phyloP scores from a whole-genome alignment of 768 basidiomycete genomes.

The Serendipita sp. region DNA sequence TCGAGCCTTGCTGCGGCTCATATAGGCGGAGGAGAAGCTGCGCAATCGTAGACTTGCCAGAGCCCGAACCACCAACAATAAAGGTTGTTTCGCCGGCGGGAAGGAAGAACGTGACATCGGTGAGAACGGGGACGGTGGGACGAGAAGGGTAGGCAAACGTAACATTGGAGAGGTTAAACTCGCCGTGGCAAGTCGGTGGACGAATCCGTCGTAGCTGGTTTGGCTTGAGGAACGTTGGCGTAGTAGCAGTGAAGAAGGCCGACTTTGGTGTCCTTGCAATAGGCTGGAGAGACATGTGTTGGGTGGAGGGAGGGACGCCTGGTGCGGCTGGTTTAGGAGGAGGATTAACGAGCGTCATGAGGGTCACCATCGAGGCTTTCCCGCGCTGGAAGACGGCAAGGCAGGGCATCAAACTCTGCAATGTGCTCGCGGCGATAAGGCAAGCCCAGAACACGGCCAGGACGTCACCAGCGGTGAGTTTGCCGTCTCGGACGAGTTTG shows the following conservation, averaged over 20 bases:
- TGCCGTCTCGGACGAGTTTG: constrained; percentile 69
- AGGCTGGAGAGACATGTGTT: not conserved
- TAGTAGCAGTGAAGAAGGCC: not conserved
- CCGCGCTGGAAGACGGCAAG: constrained; percentile 65
- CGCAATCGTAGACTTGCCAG: constrained; percentile 60
- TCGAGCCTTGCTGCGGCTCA: constrained; percentile 40
- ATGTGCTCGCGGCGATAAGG: constrained; percentile 71
- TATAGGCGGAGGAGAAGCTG: constrained; percentile 61
- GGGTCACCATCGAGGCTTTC: constrained; percentile 60
- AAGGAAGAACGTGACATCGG: constrained; percentile 47
- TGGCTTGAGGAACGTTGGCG: not conserved
- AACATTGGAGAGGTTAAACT: constrained; percentile 44
- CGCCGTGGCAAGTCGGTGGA: constrained; percentile 51
- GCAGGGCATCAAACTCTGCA: constrained; percentile 78
- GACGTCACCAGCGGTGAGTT: constrained; percentile 54
- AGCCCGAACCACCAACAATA: constrained; percentile 65
- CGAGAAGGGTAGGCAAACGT: constrained; percentile 64
- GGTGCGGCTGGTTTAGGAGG: constrained; percentile 11
- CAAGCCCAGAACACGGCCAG: constrained; percentile 99
- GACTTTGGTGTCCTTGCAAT: not conserved
- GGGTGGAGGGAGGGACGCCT: constrained; percentile 7
- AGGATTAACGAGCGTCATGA: constrained; percentile 43
- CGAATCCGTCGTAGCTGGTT: constrained; percentile 43
- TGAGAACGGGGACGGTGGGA: constrained; percentile 41
- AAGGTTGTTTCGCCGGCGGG: constrained; percentile 62